Base-by-base conservation (phyloP, 768 basidiomycete species). In the Lactarius vividus region DNA sequence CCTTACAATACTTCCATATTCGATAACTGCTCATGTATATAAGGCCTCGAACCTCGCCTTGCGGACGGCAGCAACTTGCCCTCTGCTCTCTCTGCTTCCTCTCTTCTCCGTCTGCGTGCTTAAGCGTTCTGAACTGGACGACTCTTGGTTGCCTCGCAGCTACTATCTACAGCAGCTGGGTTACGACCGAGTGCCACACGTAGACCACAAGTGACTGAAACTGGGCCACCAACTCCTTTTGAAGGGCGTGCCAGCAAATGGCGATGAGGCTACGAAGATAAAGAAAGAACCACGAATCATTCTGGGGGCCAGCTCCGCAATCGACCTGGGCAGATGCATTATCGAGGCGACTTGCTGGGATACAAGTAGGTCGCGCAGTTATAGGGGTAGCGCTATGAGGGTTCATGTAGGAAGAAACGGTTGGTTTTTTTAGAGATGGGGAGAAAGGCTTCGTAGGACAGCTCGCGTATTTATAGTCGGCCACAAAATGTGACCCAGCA, bases 201-300 rank as follows among this genome's bases (percentile, higher is more conserved):
- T 16, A 3, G 42, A 4, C 2, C 20, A 29, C 20, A n/a, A 8
- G 20, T 44, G 59, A 61, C 42, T 56, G 64, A 10, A 49, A 6
- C 6, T 49, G 33, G 28, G 42, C 15, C 33, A 61, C 1, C 4
- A 61, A 3, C 15, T 49, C 16, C 33, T 15, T 39, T 18, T 13
- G 26, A 6, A 61, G 37, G 35, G 44, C 20, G 28, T 26, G 53
- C 64, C 54, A 65, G 20, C 26, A 56, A 29, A 65, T 55, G 13
- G 7, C 7, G 64, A 65, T 29, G 35, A 35, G 11, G 59, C 33
- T 33, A 11, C 44, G 59, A 29, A 65, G 35, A 26, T 18, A 65
- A 13, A 49, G 13, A 29, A 23, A 20, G 44, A 57, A 20, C 7
- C 40, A 33, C 31, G 58, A 55, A n/a, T 42, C 62, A n/a, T 6